A percentile compares a stretch with the other conserved stretches of the same genome.
Conservation (phyloP, 495 filamentous ascomycete species). For the Xylaria telfairii region DNA sequence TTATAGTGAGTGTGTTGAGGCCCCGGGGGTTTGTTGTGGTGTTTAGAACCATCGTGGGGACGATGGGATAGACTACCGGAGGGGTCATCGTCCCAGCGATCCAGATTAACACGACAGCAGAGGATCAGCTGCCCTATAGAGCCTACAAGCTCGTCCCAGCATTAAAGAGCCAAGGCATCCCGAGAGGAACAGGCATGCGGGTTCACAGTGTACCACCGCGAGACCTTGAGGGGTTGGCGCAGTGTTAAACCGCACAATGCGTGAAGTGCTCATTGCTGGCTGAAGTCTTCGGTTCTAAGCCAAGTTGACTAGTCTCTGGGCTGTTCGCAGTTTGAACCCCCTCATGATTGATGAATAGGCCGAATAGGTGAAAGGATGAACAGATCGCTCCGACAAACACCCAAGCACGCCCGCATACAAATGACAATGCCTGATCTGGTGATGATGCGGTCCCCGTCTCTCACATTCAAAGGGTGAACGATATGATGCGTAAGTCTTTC, state of each 20-base stretch:
- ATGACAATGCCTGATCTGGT: conserved; percentile 23
- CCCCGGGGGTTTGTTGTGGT: background rate
- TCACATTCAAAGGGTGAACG: conserved; percentile 11
- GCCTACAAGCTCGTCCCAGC: conserved; percentile 25
- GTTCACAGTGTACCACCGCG: conserved; percentile 23
- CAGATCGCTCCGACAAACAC: conserved; percentile 7
- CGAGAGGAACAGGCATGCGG: conserved; percentile 18
- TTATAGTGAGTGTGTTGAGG: background rate
- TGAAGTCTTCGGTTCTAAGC: conserved; percentile 23
- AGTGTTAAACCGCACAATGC: conserved; percentile 23
- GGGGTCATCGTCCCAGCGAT: conserved; percentile 17
- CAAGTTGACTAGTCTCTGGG: conserved; percentile 28
- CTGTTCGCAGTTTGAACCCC: conserved; percentile 20
- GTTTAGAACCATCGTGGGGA: conserved; percentile 17
- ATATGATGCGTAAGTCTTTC: conserved; percentile 16
- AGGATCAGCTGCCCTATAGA: conserved; percentile 24
- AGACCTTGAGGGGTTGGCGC: conserved; percentile 13
- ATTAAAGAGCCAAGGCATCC: conserved; percentile 14
- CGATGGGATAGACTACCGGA: background rate
- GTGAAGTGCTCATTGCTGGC: conserved; percentile 20
- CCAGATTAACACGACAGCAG: conserved; percentile 19
- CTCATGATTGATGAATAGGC: conserved; percentile 20
- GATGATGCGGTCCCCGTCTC: conserved; percentile 5
- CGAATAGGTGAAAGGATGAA: conserved; percentile 15
- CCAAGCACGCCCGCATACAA: conserved; percentile 23